A percentile compares a stretch with the other conserved stretches of the same genome.
These are phyloP conservation scores for Bruguiera hainesii DNA, from an alignment of 441 rosid species.

Conservation along the genomic window DNA sequence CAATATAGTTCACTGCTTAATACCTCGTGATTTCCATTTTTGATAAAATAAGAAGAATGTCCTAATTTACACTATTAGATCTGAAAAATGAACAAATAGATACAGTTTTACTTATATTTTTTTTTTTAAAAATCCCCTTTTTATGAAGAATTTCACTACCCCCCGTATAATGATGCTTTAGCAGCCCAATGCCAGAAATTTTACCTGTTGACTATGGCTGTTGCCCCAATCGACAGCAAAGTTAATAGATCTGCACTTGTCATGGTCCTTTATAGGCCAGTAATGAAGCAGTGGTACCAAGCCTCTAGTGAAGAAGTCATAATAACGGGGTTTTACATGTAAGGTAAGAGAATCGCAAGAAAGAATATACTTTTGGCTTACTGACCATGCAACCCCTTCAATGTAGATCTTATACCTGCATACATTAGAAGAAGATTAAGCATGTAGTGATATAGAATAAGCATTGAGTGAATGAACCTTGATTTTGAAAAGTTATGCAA, in stretches of 20 bases:
- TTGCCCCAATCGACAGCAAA: conserved; percentile 4
- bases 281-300: not conserved
- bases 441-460: no score
- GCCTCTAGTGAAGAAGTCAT: not conserved
- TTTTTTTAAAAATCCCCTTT: no score
- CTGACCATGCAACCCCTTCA: conserved; percentile 2
- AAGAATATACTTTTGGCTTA: conserved; percentile 3
- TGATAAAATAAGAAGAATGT: no score
- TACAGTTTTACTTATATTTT: no score
- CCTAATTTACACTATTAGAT: no score
- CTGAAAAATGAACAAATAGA: no score
- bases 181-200: not conserved
- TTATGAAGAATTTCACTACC: no score
- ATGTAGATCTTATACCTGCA: conserved; percentile 8
- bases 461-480: no score
- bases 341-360: not conserved
- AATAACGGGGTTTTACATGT: not conserved
- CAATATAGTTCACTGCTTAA: no score
- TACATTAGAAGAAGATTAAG: not conserved
- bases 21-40: no score
- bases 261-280: not conserved
- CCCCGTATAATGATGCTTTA: no score
- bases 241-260: conserved; percentile 1
- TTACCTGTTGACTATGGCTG: not conserved
- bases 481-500: not conserved